These are phyloP conservation scores for Tolypocladium ophioglossoides DNA, from an alignment of 2,329 filamentous ascomycete genomes.

Conservation along the genomic window DNA sequence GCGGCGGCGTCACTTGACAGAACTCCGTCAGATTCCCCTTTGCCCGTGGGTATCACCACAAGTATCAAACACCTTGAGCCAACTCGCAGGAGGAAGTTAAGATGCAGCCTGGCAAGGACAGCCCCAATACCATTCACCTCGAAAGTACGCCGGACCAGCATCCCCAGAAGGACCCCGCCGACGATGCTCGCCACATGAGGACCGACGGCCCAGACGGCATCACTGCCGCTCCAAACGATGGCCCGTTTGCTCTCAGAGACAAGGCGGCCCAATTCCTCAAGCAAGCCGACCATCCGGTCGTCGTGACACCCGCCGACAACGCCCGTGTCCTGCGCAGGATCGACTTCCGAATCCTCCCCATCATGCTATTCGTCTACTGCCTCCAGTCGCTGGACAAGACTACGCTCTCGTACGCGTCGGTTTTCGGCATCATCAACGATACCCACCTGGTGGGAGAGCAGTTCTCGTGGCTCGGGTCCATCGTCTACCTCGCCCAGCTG, in stretches of 20 bases:
- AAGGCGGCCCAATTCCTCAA: constrained; percentile 19
- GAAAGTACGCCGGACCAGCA: background rate
- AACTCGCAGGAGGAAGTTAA: background rate
- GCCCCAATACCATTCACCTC: constrained; percentile 3
- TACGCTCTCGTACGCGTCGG: constrained; percentile 48
- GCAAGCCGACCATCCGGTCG: constrained; percentile 21
- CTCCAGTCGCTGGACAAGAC: constrained; percentile 54
- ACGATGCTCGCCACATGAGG: background rate
- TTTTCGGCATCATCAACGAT: constrained; percentile 52
- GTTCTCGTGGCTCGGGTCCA: constrained; percentile 50
- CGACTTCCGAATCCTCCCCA: constrained; percentile 27
- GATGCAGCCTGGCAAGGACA: constrained; percentile 1
- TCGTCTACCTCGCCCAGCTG: constrained; percentile 49
- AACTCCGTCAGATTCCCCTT: background rate
- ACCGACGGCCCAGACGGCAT: background rate
- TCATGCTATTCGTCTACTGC: constrained; percentile 50
- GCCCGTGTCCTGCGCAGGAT: constrained; percentile 25
- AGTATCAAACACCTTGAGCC: background rate
- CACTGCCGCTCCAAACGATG: constrained; percentile 17
- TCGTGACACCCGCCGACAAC: constrained; percentile 21
- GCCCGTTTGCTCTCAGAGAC: background rate
- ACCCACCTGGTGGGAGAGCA: constrained; percentile 44
- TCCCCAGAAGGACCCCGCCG: background rate
- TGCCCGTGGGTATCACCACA: background rate
- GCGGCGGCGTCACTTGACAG: background rate